Conservation (phyloP, 208 protist species). For the Lotmaria passim region DNA sequence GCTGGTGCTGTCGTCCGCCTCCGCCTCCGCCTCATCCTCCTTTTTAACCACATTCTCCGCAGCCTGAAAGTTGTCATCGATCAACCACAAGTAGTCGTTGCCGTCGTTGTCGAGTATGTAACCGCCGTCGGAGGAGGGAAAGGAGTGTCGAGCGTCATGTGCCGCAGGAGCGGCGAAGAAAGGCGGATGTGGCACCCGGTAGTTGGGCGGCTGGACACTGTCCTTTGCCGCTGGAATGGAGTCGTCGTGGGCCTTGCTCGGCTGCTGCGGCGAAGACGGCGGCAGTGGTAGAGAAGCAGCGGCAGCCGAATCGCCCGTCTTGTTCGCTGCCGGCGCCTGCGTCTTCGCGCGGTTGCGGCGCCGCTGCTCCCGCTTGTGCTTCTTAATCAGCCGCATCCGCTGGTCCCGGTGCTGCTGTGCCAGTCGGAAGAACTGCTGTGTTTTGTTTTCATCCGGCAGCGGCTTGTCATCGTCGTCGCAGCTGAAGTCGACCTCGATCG, state of each 20-base stretch:
- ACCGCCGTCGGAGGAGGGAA: neutral
- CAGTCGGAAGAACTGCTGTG: conserved; percentile 20
- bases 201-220: too few relatives aligned
- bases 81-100: neutral
- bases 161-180: neutral
- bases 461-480: conserved; percentile 5
- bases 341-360: neutral
- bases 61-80: neutral
- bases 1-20: neutral
- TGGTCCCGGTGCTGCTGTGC: conserved; percentile 6
- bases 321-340: neutral
- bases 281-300: neutral
- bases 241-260: too few relatives aligned
- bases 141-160: neutral
- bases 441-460: conserved; percentile 12
- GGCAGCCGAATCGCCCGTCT: neutral
- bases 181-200: neutral
- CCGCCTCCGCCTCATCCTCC: neutral
- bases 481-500: conserved; percentile 10
- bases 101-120: neutral
- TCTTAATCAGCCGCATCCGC: conserved; percentile 1
- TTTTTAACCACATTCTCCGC: neutral
- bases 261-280: neutral
- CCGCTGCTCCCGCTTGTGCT: neutral
- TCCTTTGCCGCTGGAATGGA: too few relatives aligned